Evolutionary conservation across 495 filamentous ascomycete genomes (phyloP), one percentile per base, ranked within the genome.

Genomic region (Penicillium pancosmium): DNA sequence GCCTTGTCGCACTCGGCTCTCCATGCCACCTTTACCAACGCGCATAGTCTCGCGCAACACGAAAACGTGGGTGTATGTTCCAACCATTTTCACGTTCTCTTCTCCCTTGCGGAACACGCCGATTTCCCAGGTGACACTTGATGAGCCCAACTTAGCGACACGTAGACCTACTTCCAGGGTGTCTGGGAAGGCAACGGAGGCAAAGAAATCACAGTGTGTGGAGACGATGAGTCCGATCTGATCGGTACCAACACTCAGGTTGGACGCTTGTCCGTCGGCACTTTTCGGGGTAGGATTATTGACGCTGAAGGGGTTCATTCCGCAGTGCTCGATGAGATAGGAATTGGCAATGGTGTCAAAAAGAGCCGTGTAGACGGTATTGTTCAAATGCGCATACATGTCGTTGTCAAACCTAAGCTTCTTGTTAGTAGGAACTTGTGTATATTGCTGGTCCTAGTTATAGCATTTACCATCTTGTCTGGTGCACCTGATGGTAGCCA

Each of bases 301-400:
- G n/a, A 66, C 64, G 25, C 80, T 73, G 31, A 86, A 80, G 2
- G 92, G 94, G 54, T 88, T 77, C 59, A 94, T 83, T 19, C 82
- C 84, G 70, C 92, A 96, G 56, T 91, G 75, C 35, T 87, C 77
- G 54, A 96, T 92, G 5, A 98, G 83, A 70, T 94, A 98, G 44
- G 86, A 80, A 76, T 97, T 98, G 65, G 95, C 86, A 60, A 97
- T 85, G 5, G 91, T 92, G 77, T 98, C 93, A 75, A 86, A 85
- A 41, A 94, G 82, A 63, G 87, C 85, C 59, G 88, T 88, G 75
- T 96, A 95, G 40, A 95, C 80, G 49, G 85, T 86, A 67, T 95
- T 94, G 73, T 94, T 95, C 60, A 89, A 82, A 63, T 96, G 91
- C 46, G 87, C 82, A 73, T 97, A 98, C 90, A 96, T 94, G 76